Conservation (phyloP, 495 filamentous ascomycete genomes). For the Xylaria flabelliformis region DNA sequence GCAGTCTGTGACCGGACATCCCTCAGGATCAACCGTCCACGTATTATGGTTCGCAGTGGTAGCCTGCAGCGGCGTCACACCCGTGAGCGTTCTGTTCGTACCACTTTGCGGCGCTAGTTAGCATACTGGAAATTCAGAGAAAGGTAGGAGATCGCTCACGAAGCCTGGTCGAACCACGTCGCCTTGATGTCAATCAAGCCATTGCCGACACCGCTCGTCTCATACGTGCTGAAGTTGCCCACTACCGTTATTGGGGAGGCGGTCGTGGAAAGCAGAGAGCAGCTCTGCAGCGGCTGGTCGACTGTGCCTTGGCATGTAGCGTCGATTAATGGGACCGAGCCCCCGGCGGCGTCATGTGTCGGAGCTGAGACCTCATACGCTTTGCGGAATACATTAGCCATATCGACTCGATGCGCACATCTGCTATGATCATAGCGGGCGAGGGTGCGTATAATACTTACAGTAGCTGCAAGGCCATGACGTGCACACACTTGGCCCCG, state of each 20-base stretch:
- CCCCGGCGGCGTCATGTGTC: not conserved
- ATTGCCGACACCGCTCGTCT: slow-evolving; percentile 23
- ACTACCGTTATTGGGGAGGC: not conserved
- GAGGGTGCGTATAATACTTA: slow-evolving; percentile 7
- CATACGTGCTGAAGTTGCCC: slow-evolving; percentile 28
- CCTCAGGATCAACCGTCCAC: slow-evolving; percentile 19
- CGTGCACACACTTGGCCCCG: slow-evolving; percentile 1
- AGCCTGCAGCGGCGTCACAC: slow-evolving; percentile 12
- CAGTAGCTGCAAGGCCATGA: slow-evolving; percentile 21
- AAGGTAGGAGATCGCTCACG: slow-evolving; percentile 11
- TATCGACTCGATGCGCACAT: not conserved
- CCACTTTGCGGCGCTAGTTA: slow-evolving; percentile 2
- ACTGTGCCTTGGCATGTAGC: slow-evolving; percentile 17
- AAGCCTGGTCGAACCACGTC: slow-evolving; percentile 13
- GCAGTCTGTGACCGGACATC: slow-evolving; percentile 17
- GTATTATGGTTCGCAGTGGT: slow-evolving; percentile 9
- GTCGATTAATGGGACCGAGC: slow-evolving; percentile 11
- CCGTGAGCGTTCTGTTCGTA: slow-evolving; percentile 11
- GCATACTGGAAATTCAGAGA: not conserved
- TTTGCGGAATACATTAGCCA: not conserved
- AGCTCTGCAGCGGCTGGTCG: slow-evolving; percentile 10
- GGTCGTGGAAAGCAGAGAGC: not conserved
- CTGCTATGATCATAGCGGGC: not conserved
- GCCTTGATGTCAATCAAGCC: slow-evolving; percentile 25
- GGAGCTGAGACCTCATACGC: slow-evolving; percentile 16